Evolutionary conservation across 78 protist species (phyloP).

Genomic region (Speleostelium caveatum): DNA sequence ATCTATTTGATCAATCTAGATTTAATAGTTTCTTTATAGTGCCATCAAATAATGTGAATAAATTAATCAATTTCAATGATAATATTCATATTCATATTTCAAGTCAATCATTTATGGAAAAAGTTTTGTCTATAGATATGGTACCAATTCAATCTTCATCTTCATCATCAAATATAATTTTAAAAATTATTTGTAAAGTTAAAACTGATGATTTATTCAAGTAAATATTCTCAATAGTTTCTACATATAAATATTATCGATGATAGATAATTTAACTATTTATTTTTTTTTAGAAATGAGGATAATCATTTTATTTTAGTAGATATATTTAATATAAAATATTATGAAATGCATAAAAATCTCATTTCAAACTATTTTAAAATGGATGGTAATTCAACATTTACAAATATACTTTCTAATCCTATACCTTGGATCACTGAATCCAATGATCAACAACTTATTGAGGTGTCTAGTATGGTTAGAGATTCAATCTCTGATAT

Average conservation of each 20-base stretch:
- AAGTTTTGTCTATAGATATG: too few relatives aligned
- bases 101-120: too few relatives aligned
- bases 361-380: not conserved
- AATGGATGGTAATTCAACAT: constrained; percentile 1
- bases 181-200: too few relatives aligned
- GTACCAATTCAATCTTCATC: too few relatives aligned
- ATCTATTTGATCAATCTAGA: too few relatives aligned
- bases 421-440: constrained; percentile 25
- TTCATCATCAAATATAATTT: too few relatives aligned
- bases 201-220: not conserved
- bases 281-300: not conserved
- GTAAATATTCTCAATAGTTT: not conserved
- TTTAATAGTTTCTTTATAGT: too few relatives aligned
- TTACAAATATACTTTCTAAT: constrained; percentile 7
- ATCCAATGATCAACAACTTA: not conserved
- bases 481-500: not conserved
- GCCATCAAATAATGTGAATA: too few relatives aligned
- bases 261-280: not conserved
- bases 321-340: constrained; percentile 35
- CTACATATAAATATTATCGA: not conserved
- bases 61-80: too few relatives aligned
- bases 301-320: constrained; percentile 19
- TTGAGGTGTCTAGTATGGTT: not conserved
- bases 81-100: too few relatives aligned
- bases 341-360: constrained; percentile 14